These are phyloP conservation scores for Bryoglossum gracile DNA, from an alignment of 495 filamentous ascomycete genomes.

Conservation along the genomic window DNA sequence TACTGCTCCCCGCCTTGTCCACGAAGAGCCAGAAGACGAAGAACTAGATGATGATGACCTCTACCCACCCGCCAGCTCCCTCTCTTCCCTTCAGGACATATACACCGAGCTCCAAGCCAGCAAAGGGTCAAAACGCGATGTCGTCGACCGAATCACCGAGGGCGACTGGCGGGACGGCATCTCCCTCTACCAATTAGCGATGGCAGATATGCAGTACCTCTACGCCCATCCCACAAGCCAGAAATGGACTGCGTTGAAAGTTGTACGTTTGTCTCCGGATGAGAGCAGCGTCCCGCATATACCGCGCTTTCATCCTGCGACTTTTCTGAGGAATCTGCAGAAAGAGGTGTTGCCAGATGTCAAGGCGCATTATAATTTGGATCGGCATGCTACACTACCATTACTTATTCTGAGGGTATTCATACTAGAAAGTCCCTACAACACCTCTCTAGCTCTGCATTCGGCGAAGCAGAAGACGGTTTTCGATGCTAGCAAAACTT, in stretches of 20 bases:
- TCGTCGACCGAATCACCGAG: conserved; percentile 67
- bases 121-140: conserved; percentile 66
- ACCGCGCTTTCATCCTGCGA: conserved; percentile 68
- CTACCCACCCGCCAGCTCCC: conserved; percentile 53
- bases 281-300: conserved; percentile 37
- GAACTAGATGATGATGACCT: conserved; percentile 44
- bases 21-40: conserved; percentile 36
- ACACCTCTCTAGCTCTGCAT: conserved; percentile 40
- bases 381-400: conserved; percentile 53
- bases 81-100: conserved; percentile 53
- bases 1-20: conserved; percentile 46
- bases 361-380: conserved; percentile 73
- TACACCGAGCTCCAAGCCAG: conserved; percentile 47
- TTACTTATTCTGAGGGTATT: conserved; percentile 69
- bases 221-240: conserved; percentile 65
- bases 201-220: conserved; percentile 71
- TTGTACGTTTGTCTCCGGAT: conserved; percentile 37
- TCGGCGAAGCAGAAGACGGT: conserved; percentile 31
- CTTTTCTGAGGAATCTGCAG: conserved; percentile 68
- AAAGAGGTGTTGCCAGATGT: conserved; percentile 62
- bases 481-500: conserved; percentile 52
- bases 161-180: conserved; percentile 79
- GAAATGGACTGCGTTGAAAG: conserved; percentile 67
- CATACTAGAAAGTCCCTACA: conserved; percentile 66
- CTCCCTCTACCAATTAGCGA: conserved; percentile 69